phyloP scores from a whole-genome alignment of 345 rosid species.

The Cardamine resedifolia region DNA sequence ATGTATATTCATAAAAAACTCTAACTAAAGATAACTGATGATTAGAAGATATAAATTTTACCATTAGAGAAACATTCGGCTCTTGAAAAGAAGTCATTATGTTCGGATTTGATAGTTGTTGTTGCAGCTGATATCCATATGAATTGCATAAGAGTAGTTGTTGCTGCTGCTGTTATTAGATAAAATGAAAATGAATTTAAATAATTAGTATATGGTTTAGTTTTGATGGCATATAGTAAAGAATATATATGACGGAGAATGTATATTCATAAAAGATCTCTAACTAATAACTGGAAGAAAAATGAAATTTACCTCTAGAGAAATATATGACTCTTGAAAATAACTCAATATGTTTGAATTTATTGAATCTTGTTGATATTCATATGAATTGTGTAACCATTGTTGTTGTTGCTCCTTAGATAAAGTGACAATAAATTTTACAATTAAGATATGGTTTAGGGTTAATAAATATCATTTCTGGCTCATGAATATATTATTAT shows the following conservation, averaged over 20 bases:
- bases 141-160: background rate
- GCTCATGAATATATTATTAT: too few relatives aligned
- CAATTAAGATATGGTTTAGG: too few relatives aligned
- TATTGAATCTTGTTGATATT: background rate
- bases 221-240: background rate
- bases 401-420: background rate
- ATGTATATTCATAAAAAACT: background rate
- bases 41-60: background rate
- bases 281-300: background rate
- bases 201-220: background rate
- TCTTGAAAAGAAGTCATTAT: background rate
- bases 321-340: background rate
- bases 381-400: background rate
- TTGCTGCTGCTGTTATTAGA: background rate
- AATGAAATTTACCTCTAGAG: background rate
- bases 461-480: too few relatives aligned
- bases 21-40: too few relatives aligned
- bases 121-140: background rate
- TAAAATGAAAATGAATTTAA: too few relatives aligned
- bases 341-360: background rate
- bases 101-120: background rate
- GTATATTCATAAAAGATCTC: background rate
- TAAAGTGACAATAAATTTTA: too few relatives aligned
- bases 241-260: background rate
- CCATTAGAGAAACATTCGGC: background rate